Evolutionary conservation across 768 basidiomycete species (phyloP), one percentile per base, ranked within the genome.

Genomic region (Trametes punicea): DNA sequence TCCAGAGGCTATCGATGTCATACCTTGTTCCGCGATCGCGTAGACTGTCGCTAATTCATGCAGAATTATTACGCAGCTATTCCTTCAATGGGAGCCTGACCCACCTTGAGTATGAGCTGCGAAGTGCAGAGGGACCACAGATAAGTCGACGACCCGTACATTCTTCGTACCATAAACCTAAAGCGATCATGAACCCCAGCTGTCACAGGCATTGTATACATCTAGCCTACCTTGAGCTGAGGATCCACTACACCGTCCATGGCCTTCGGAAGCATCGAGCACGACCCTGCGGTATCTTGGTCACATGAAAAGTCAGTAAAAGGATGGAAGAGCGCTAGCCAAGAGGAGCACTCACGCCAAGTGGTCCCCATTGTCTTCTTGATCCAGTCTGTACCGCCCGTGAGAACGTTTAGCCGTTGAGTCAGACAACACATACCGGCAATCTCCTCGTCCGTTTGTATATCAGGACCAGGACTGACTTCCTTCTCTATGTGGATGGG

Each of bases 131-230:
- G 82, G 81, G 6, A 81, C 64, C 46, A 83, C 69, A 4, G 80
- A 81, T n/a, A 82, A 50, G 62, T 82, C 81, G 9, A 73, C 79
- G 5, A 84, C 74, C 6, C 83, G 75, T n/a, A 84, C 51, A 57
- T 83, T 83, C 42, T 65, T 72, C 2, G 82, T 82, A 1, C 81
- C 82, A 59, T 84, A 83, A 0, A 84, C 82, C 76, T 77, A 36
- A n/a, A 9, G 18, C 8, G 10, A 41, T 23, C 4, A n/a, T 20
- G 18, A 2, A 31, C 31, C n/a, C n/a, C 20, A 41, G 16, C 18
- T 5, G 9, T 23, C n/a, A 10, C 6, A 41, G 16, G 21, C 10
- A 20, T 21, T 21, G 11, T 11, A 27, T 29, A 58, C n/a, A n/a
- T n/a, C n/a, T n/a, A n/a, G n/a, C n/a, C 18, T 27, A 75, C 79